Base-by-base conservation (phyloP, 1,284 basidiomycete species). In the Ceratobasidium sp. region DNA sequence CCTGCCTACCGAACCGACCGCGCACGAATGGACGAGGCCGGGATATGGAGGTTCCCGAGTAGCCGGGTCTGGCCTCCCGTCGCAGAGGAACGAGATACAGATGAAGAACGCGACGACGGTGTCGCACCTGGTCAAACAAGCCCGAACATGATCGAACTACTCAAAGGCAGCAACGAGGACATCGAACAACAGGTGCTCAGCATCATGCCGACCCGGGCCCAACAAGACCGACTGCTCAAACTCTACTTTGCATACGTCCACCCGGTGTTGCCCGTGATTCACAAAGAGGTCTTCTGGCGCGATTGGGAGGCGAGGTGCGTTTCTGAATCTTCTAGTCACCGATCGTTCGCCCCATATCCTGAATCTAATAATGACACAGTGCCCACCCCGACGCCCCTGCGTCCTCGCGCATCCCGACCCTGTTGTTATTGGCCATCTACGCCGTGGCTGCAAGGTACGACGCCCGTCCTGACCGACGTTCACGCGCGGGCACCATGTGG, bases 171-270 rank as follows among this genome's bases (percentile, higher is more conserved):
- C n/a, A n/a, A n/a, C n/a, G 81, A 61, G 26, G 83, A 82, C 23
- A 86, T 87, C 13, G 87, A 87, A 42, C 87, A 88, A 49, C 83
- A 86, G 67, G 81, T 82, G 23, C 82, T 85, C 9, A 83, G 85
- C 49, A 56, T 72, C 44, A 84, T 94, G n/a, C 94, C 93, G 23
- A 85, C 89, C 63, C 81, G 84, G 49, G 84, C 87, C 46, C 86
- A 88, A 63, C 94, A 95, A 85, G 89, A 93, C 76, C 89, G 91
- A 67, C 86, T 96, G 13, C 84, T 96, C 1, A 88, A 91, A 53
- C 85, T 95, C 1, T 96, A 95, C 84, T 96, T 95, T 84, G 88
- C 89, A 1, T 91, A 93, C 82, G 94, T 96, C 2, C 95, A 96
- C 82, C 88, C 93, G 15, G 86, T 89, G 40, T 89, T 95, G 75